phyloP scores from a whole-genome alignment of 306 rosid genomes.

The Rubus idaeus region DNA sequence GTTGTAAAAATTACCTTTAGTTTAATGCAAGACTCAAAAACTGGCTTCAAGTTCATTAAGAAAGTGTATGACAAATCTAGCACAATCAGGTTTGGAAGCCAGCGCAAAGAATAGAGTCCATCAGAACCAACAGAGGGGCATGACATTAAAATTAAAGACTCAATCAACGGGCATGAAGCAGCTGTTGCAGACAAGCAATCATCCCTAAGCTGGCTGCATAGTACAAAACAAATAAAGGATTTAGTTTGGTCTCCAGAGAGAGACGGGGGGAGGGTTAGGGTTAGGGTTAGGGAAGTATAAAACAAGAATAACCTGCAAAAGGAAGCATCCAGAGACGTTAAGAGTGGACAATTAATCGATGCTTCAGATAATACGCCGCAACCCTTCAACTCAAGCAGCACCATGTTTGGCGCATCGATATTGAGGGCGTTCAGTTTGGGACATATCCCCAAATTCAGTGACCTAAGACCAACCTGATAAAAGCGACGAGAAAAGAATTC shows the following conservation, averaged over 20 bases:
- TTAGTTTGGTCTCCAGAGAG: conserved; percentile 23
- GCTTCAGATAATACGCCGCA: conserved; percentile 93
- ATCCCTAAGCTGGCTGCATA: conserved; percentile 79
- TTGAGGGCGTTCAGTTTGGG: conserved; percentile 74
- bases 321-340: conserved; percentile 92
- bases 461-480: conserved; percentile 83
- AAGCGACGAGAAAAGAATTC: conserved; percentile 14
- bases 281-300: neutral
- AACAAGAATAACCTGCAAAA: conserved; percentile 75
- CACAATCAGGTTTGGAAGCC: conserved; percentile 62
- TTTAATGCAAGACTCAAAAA: conserved; percentile 80
- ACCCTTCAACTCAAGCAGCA: conserved; percentile 90
- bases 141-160: conserved; percentile 88
- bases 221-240: conserved; percentile 24
- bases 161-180: conserved; percentile 77
- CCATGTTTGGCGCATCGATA: conserved; percentile 77
- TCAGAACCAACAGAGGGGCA: conserved; percentile 85
- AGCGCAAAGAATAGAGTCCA: conserved; percentile 70
- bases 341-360: conserved; percentile 81
- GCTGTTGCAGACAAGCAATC: conserved; percentile 92
- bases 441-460: conserved; percentile 93
- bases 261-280: neutral
- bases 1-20: conserved; percentile 52
- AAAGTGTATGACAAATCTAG: conserved; percentile 97
- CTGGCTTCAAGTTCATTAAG: conserved; percentile 79